Evolutionary conservation across 2,329 filamentous ascomycete genomes (phyloP), one percentile per base, ranked within the genome.

Genomic region (Xylariaceae sp.): DNA sequence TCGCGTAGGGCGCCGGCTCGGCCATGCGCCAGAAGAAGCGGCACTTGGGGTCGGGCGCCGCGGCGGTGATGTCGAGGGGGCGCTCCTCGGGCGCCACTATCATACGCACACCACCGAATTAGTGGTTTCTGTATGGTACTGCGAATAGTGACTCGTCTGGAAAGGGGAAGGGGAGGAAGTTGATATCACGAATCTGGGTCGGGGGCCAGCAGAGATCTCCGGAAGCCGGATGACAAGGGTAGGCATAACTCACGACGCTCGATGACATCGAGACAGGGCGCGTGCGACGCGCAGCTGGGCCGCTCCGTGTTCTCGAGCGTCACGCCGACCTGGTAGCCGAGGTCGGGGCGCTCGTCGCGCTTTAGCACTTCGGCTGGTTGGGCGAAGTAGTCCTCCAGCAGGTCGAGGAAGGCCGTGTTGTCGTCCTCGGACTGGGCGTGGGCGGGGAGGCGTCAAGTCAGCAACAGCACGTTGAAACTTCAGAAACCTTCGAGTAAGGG

Each of bases 371-470:
- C 61, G 13, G 59, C 57, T 12, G 72, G 67, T 54, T 77, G 74
- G 21, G 71, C 72, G 49, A 78, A 78, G 61, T 78, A 78, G 59
- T 77, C 72, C 56, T 78, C 74, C n/a, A 77, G 65, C 23, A 78
- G 61, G 53, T 78, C 72, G 36, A 78, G 67, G 46, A 78, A 78
- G 34, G 60, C 56, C 17, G 59, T 58, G 58, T 78, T 78, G 56
- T 75, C 69, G 3, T 56, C 45, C 46, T 72, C 69, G 13, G 68
- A n/a, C n/a, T n/a, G n/a, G n/a, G n/a, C n/a, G n/a, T n/a, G n/a
- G n/a, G n/a, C n/a, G n/a, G n/a, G n/a, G n/a, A n/a, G n/a, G n/a
- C n/a, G n/a, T n/a, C n/a, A n/a, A n/a, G n/a, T n/a, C n/a, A n/a
- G n/a, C n/a, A n/a, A n/a, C n/a, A n/a, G n/a, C n/a, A n/a, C n/a